Base-by-base conservation (phyloP, 2,329 filamentous ascomycete genomes). In the Ceratocystis diversiconidia region DNA sequence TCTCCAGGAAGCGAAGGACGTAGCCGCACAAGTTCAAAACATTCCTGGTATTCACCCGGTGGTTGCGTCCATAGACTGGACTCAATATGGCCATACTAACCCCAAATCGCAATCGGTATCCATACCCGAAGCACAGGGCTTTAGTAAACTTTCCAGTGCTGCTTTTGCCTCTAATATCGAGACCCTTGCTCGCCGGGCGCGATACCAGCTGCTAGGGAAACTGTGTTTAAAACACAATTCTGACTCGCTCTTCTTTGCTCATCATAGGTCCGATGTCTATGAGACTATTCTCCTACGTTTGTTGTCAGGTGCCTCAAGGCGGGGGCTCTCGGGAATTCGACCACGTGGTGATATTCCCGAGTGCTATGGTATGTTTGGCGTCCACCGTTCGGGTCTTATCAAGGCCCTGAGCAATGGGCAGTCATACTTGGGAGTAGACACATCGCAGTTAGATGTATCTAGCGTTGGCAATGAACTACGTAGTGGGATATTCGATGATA, bases 231-330 rank as follows among this genome's bases (percentile, higher is more conserved):
- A 76, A 1, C 70, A 76, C 5, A 72, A 76, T 0, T 82, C 88
- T 3, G 75, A 74, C 3, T 82, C 83, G 22, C 73, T 97, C 1
- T 80, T 96, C 48, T 77, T 95, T 32, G 94, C 87, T 3, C 94
- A 99, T 72, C 94, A 99, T 73, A 79, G 82, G 68, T 92, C 96
- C 71, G 94, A 99, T 71, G 90, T 94, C 72, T 88, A 91, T 65
- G 94, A 99, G 76, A 96, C 92, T 0, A 80, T 95, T 3, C 75
- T 97, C 61, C 88, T 91, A 85, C 83, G 94, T 52, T 74, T 97
- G 44, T 75, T 86, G 7, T 78, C 79, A 2, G 85, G 86, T 0
- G 87, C 90, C 70, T 77, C 82, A 1, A 28, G 52, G 8, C 77
- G 81, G n/a, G 91, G 89, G 0, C 77, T 96, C 36, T 77, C 80